These are phyloP conservation scores for Dactylellina sp. DNA, from an alignment of 2,329 filamentous ascomycete species.

Conservation along the genomic window DNA sequence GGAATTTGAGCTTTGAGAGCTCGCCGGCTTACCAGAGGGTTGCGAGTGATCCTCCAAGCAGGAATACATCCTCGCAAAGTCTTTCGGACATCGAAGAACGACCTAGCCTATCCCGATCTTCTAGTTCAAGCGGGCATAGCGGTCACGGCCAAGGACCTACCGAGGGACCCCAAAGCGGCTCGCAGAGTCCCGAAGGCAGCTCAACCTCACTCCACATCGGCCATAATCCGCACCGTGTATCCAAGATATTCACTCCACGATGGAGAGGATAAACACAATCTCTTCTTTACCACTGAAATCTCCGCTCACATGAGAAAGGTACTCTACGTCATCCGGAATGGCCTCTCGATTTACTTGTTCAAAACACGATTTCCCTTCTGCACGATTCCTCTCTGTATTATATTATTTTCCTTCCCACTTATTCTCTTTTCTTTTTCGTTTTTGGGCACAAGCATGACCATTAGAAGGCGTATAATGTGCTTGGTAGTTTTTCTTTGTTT, in stretches of 20 bases:
- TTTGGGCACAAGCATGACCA: not conserved
- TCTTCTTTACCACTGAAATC: not conserved
- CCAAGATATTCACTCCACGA: slow-evolving; percentile 42
- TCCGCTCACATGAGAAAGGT: not conserved
- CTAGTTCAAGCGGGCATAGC: slow-evolving; percentile 49
- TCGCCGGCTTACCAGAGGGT: slow-evolving; percentile 60
- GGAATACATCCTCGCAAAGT: slow-evolving; percentile 27
- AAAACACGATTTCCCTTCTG: not conserved
- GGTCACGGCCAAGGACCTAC: slow-evolving; percentile 16
- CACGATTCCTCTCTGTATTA: slow-evolving; percentile 10
- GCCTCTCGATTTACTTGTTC: slow-evolving; percentile 8
- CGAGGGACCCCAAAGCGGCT: not conserved
- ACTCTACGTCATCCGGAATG: slow-evolving; percentile 17
- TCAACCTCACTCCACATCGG: not conserved
- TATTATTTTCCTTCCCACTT: slow-evolving; percentile 16
- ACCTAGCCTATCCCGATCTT: slow-evolving; percentile 47
- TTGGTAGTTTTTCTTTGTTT: slow-evolving; percentile 7
- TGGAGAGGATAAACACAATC: slow-evolving; percentile 26
- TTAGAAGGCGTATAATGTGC: slow-evolving; percentile 27
- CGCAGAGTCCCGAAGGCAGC: slow-evolving; percentile 4
- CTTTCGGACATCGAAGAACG: slow-evolving; percentile 20
- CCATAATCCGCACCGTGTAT: slow-evolving; percentile 9
- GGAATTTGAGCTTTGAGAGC: slow-evolving; percentile 68
- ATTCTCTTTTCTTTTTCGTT: slow-evolving; percentile 15
- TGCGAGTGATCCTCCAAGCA: slow-evolving; percentile 36